phyloP scores from a whole-genome alignment of 208 protist species.

The Crithidia fasciculata region DNA sequence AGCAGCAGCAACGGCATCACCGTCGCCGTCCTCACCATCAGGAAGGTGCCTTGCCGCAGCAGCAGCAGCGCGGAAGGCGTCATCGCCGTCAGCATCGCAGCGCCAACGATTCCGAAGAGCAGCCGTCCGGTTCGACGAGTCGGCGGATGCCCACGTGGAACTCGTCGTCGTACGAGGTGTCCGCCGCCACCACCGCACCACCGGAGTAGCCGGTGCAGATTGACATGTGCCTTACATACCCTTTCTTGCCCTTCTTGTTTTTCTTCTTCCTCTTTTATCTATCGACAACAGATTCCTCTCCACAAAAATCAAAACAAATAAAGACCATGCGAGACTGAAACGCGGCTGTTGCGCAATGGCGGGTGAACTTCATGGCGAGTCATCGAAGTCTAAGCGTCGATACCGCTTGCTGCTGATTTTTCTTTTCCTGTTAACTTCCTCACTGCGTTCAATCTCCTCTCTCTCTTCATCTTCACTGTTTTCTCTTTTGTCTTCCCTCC shows the following conservation, averaged over 20 bases:
- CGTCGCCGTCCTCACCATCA: not conserved
- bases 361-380: no score
- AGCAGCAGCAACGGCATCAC: not conserved
- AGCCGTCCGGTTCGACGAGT: not conserved
- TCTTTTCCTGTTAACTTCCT: no score
- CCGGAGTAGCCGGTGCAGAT: not conserved
- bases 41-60: not conserved
- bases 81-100: not conserved
- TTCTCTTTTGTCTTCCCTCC: no score
- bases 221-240: no score
- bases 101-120: not conserved
- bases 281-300: not conserved
- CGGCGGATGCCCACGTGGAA: not conserved
- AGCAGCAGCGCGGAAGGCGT: not conserved
- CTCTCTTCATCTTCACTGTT: no score
- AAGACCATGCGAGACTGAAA: no score
- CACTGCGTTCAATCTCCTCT: no score
- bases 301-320: no score
- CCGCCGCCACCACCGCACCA: slow-evolving; percentile 6
- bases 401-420: no score
- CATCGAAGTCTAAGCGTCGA: no score
- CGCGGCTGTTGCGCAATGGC: no score
- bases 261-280: not conserved
- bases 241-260: no score
- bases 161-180: slow-evolving; percentile 23